phyloP scores from a whole-genome alignment of 106 monocot genomes.

The Phalaenopsis aphrodite region DNA sequence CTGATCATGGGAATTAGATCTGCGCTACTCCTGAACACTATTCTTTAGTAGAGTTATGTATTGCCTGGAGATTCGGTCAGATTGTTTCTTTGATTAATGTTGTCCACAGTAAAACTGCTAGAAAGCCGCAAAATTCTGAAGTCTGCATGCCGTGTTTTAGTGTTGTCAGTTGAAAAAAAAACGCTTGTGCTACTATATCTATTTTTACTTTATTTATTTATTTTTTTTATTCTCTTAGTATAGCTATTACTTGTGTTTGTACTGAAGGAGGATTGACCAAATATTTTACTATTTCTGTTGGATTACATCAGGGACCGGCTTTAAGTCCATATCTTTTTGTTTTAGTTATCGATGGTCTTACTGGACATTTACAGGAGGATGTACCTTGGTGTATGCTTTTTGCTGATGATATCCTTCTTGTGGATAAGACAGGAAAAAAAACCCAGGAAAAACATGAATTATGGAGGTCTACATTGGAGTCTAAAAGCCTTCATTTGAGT shows the following conservation, averaged over 20 bases:
- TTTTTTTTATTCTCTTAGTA: not conserved
- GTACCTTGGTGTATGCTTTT: too few relatives aligned
- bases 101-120: not conserved
- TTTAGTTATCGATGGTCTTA: too few relatives aligned
- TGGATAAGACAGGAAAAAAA: too few relatives aligned
- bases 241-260: not conserved
- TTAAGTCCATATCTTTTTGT: too few relatives aligned
- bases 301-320: too few relatives aligned
- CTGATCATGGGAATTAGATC: not conserved
- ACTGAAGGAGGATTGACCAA: too few relatives aligned
- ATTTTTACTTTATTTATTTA: not conserved
- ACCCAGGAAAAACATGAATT: too few relatives aligned
- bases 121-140: not conserved
- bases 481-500: too few relatives aligned
- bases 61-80: not conserved
- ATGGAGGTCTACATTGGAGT: too few relatives aligned
- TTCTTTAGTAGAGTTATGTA: not conserved
- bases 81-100: not conserved
- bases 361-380: too few relatives aligned
- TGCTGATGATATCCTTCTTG: too few relatives aligned
- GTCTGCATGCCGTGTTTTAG: not conserved
- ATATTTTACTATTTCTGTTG: too few relatives aligned
- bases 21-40: not conserved
- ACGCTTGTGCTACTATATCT: not conserved
- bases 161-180: not conserved